Evolutionary conservation across 1,284 basidiomycete species (phyloP).

Genomic region (Malassezia yamatoensis): DNA sequence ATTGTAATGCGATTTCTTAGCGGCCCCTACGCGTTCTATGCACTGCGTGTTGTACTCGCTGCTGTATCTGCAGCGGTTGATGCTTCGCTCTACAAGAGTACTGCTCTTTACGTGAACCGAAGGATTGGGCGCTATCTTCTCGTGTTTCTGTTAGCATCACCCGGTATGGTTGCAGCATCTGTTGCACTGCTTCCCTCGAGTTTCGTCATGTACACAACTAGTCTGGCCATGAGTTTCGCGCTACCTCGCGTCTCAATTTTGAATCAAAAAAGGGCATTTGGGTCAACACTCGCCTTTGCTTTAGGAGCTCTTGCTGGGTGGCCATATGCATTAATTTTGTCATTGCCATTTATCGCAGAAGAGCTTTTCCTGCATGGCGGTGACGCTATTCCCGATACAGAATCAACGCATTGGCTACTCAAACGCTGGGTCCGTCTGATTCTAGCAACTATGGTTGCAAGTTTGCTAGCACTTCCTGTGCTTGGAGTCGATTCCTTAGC

Average conservation of each 20-base stretch:
- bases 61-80: slow-evolving; percentile 68
- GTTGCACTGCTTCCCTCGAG: slow-evolving; percentile 64
- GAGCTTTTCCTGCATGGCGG: slow-evolving; percentile 70
- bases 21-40: slow-evolving; percentile 75
- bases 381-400: slow-evolving; percentile 12
- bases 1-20: slow-evolving; percentile 4
- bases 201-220: slow-evolving; percentile 83
- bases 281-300: slow-evolving; percentile 64
- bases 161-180: slow-evolving; percentile 87
- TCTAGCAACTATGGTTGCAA: slow-evolving; percentile 55
- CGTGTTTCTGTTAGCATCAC: slow-evolving; percentile 69
- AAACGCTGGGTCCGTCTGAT: slow-evolving; percentile 59
- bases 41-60: slow-evolving; percentile 69
- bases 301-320: slow-evolving; percentile 81
- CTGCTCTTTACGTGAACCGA: slow-evolving; percentile 72
- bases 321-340: slow-evolving; percentile 81
- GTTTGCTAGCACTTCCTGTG: slow-evolving; percentile 57
- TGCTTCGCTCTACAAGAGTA: slow-evolving; percentile 70
- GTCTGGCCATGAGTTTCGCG: slow-evolving; percentile 67
- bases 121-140: slow-evolving; percentile 82
- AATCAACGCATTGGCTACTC: slow-evolving; percentile 8
- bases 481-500: slow-evolving; percentile 62
- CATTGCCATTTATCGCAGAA: slow-evolving; percentile 80
- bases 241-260: slow-evolving; percentile 56
- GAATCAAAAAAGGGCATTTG: slow-evolving; percentile 36